Percentiles rank a stretch among this genome's conserved stretches.
Evolutionary conservation across 768 basidiomycete species (phyloP).

Genomic region (Russula virescens): DNA sequence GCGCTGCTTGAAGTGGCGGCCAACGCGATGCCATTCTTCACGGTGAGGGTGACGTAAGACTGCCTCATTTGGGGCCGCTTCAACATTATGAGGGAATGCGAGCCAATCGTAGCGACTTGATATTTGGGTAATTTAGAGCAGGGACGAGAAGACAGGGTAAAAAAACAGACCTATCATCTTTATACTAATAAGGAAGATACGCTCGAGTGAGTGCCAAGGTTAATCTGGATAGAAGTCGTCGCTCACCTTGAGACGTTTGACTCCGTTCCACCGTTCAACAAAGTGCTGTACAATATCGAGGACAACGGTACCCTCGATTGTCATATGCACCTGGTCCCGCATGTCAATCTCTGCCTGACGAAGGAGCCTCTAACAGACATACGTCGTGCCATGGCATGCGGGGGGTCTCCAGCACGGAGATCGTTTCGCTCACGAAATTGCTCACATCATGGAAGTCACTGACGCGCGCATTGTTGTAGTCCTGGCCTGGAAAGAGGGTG

Average conservation of each 20-base stretch:
- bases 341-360: background rate
- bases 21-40: slow-evolving; percentile 44
- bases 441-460: slow-evolving; percentile 78
- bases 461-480: slow-evolving; percentile 87
- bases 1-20: slow-evolving; percentile 29
- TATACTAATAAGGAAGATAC: slow-evolving; percentile 25
- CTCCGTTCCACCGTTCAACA: slow-evolving; percentile 84
- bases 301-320: slow-evolving; percentile 71
- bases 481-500: slow-evolving; percentile 90
- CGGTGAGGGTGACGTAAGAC: slow-evolving; percentile 70
- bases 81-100: slow-evolving; percentile 69
- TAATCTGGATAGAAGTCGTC: background rate
- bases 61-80: slow-evolving; percentile 57
- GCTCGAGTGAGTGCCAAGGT: background rate
- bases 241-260: slow-evolving; percentile 73
- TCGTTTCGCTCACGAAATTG: slow-evolving; percentile 63
- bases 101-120: slow-evolving; percentile 57
- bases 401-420: slow-evolving; percentile 61
- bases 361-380: slow-evolving; percentile 29
- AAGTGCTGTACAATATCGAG: slow-evolving; percentile 94
- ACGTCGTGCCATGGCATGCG: slow-evolving; percentile 98
- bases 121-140: background rate
- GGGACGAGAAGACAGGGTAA: background rate
- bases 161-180: slow-evolving; percentile 42
- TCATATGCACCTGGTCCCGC: slow-evolving; percentile 66